A percentile compares a stretch with the other conserved stretches of the same genome.
Conservation (phyloP, 192 early-diverging fungal genomes). For the Rhizophagus sp. region DNA sequence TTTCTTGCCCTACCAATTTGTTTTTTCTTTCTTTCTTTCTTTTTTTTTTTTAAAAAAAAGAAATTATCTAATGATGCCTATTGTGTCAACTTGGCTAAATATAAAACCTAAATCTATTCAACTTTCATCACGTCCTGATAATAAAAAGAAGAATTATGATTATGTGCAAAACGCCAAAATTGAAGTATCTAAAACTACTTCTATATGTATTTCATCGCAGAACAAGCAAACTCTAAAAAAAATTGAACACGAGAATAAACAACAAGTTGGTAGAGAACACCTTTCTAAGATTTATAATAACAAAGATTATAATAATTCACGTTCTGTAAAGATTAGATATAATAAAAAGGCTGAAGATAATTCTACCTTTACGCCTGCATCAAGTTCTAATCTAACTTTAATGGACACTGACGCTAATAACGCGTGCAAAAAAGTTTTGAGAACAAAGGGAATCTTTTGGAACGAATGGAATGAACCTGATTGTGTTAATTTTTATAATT, state of each 20-base stretch:
- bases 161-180: not conserved
- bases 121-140: not conserved
- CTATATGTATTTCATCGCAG: not conserved
- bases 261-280: not conserved
- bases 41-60: too few species aligned
- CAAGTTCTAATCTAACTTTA: not conserved
- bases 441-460: not conserved
- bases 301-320: not conserved
- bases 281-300: not conserved
- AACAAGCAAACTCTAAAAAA: not conserved
- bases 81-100: not conserved
- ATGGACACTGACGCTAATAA: not conserved
- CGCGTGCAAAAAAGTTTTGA: not conserved
- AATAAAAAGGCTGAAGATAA: not conserved
- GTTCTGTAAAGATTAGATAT: not conserved
- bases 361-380: not conserved
- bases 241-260: not conserved
- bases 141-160: not conserved
- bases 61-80: not conserved
- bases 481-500: not conserved
- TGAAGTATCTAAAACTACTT: not conserved
- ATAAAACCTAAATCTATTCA: not conserved
- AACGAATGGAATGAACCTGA: not conserved
- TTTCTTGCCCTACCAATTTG: too few species aligned
- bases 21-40: too few species aligned